Evolutionary conservation across 352 stramenopile genomes (phyloP).

Genomic region (Aphanomyces cochlioides): DNA sequence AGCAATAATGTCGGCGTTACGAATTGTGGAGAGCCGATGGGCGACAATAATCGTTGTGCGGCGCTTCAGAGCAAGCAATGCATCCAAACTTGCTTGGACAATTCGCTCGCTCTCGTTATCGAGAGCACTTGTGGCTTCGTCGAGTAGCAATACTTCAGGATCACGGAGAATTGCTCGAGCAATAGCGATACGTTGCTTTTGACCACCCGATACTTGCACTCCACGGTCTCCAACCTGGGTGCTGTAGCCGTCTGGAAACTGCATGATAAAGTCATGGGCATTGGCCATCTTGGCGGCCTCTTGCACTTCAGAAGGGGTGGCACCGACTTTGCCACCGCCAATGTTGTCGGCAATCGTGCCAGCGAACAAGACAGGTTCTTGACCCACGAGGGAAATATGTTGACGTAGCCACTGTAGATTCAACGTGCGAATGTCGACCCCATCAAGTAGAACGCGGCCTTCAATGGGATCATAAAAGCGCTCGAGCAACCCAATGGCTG

Average conservation of each 20-base stretch:
- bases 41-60: constrained; percentile 92
- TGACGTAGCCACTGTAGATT: constrained; percentile 50
- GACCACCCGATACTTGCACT: constrained; percentile 87
- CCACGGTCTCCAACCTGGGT: constrained; percentile 89
- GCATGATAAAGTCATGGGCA: constrained; percentile 86
- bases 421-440: constrained; percentile 55
- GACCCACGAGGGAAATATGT: constrained; percentile 50
- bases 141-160: constrained; percentile 84
- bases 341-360: constrained; percentile 85
- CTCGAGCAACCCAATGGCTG: constrained; percentile 73
- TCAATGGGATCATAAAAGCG: constrained; percentile 66
- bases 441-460: constrained; percentile 68
- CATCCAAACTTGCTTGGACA: constrained; percentile 77
- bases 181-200: constrained; percentile 94
- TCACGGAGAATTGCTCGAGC: constrained; percentile 88
- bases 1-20: constrained; percentile 92
- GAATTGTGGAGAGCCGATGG: constrained; percentile 91
- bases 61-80: constrained; percentile 45
- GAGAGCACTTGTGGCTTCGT: constrained; percentile 88
- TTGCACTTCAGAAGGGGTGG: constrained; percentile 67
- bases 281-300: constrained; percentile 79
- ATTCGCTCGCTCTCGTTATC: constrained; percentile 78
- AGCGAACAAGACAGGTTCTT: constrained; percentile 81
- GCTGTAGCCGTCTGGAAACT: constrained; percentile 80
- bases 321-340: constrained; percentile 37